Conservation (phyloP, 2,329 filamentous ascomycete species). For the Aureobasidium sp. region DNA sequence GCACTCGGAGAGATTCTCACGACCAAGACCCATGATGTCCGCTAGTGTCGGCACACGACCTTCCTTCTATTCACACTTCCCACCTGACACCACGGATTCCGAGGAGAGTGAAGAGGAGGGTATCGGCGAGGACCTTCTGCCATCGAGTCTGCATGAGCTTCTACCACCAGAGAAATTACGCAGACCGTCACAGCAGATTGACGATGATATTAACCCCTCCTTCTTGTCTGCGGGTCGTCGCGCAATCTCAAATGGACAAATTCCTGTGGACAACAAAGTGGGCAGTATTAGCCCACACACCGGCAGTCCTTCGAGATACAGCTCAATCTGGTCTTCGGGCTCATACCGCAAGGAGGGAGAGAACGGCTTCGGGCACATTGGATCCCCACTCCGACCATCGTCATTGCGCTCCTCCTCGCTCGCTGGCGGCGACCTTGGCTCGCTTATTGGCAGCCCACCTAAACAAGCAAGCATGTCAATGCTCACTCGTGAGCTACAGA, state of each 20-base stretch:
- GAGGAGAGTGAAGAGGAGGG: constrained; percentile 63
- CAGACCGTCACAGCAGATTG: constrained; percentile 51
- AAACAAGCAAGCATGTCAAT: constrained; percentile 54
- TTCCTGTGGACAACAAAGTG: constrained; percentile 34
- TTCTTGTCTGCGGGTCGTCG: constrained; percentile 30
- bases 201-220: constrained; percentile 37
- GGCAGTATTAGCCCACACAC: constrained; percentile 45
- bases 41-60: constrained; percentile 48
- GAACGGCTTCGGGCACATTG: constrained; percentile 50
- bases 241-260: constrained; percentile 37
- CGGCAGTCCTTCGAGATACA: constrained; percentile 57
- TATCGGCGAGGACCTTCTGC: constrained; percentile 86
- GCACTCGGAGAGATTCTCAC: constrained; percentile 57
- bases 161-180: constrained; percentile 56
- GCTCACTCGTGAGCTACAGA: constrained; percentile 49
- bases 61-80: constrained; percentile 21
- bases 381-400: constrained; percentile 52
- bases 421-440: constrained; percentile 38
- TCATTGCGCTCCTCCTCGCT: constrained; percentile 43
- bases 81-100: constrained; percentile 40
- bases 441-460: constrained; percentile 48
- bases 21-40: constrained; percentile 51
- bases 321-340: constrained; percentile 47
- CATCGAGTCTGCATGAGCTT: constrained; percentile 58
- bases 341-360: constrained; percentile 47